A percentile compares a stretch with the other conserved stretches of the same genome.
Evolutionary conservation across 192 early-diverging fungal genomes (phyloP).

Genomic region (Backusella westeae): DNA sequence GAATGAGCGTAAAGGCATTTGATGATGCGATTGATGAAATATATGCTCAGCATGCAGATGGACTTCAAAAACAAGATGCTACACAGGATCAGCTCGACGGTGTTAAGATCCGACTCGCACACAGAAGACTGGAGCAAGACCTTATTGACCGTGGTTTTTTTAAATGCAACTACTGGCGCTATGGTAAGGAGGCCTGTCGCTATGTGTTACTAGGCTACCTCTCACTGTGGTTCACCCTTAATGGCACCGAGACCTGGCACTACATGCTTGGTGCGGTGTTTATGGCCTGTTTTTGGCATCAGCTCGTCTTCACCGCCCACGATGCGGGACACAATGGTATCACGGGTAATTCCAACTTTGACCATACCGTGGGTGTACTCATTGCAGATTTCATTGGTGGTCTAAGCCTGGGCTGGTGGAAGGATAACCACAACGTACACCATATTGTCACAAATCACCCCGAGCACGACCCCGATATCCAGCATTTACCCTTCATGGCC

Average conservation of each 20-base stretch:
- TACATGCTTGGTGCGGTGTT: conserved; percentile 56
- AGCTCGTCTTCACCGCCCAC: conserved; percentile 90
- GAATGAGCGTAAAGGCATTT: conserved; percentile 21
- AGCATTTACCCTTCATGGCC: conserved; percentile 96
- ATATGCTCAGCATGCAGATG: conserved; percentile 5
- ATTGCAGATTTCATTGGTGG: conserved; percentile 84
- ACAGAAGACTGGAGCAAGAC: conserved; percentile 63
- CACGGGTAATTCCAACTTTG: conserved; percentile 68
- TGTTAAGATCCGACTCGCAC: conserved; percentile 31
- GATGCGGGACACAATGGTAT: conserved; percentile 97
- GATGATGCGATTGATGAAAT: conserved; percentile 18
- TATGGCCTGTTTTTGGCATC: conserved; percentile 82
- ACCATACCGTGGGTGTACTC: conserved; percentile 80
- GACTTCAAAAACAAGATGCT: conserved; percentile 1
- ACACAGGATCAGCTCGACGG: conserved; percentile 10
- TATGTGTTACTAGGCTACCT: conserved; percentile 47
- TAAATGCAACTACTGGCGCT: conserved; percentile 55
- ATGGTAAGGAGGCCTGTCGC: conserved; percentile 48
- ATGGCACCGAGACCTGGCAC: conserved; percentile 50
- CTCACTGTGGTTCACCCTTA: conserved; percentile 40
- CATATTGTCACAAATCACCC: conserved; percentile 95
- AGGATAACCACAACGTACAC: conserved; percentile 94
- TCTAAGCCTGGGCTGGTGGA: conserved; percentile 96
- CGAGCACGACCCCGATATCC: conserved; percentile 96
- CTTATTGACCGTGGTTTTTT: conserved; percentile 65